phyloP scores from a whole-genome alignment of 805 yeast species.

The Lipomyces sp. region DNA sequence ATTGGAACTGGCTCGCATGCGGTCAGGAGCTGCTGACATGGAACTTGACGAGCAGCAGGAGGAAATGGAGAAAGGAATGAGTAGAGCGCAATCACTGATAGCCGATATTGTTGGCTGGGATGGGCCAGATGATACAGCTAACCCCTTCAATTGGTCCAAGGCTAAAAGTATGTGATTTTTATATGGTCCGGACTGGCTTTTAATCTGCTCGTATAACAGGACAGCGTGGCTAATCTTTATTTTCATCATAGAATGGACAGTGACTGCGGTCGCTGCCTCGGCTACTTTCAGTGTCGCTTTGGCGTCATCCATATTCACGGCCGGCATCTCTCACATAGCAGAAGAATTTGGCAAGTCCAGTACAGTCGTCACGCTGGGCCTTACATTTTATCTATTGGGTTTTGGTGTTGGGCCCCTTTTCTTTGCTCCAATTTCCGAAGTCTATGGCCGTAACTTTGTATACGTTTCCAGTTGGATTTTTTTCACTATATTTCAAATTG shows the following conservation, averaged over 20 bases:
- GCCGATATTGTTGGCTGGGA: slow-evolving; percentile 70
- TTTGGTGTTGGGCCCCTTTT: slow-evolving; percentile 73
- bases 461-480: slow-evolving; percentile 49
- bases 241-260: slow-evolving; percentile 42
- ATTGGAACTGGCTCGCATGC: not conserved
- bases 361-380: slow-evolving; percentile 66
- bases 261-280: slow-evolving; percentile 49
- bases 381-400: slow-evolving; percentile 79
- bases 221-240: too few species aligned
- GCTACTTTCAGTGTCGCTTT: slow-evolving; percentile 59
- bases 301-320: slow-evolving; percentile 60
- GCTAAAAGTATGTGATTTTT: slow-evolving; percentile 14
- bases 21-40: slow-evolving; percentile 7
- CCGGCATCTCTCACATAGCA: slow-evolving; percentile 54
- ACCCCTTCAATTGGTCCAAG: slow-evolving; percentile 62
- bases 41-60: slow-evolving; percentile 2
- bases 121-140: slow-evolving; percentile 56
- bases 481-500: slow-evolving; percentile 47
- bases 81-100: slow-evolving; percentile 30
- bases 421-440: slow-evolving; percentile 53
- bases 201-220: too few species aligned
- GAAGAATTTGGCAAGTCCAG: slow-evolving; percentile 54
- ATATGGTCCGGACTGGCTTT: too few species aligned
- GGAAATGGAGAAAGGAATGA: slow-evolving; percentile 4
- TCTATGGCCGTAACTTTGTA: slow-evolving; percentile 46